Conservation (phyloP, 2,329 filamentous ascomycete genomes). For the Beauveria bassiana region DNA sequence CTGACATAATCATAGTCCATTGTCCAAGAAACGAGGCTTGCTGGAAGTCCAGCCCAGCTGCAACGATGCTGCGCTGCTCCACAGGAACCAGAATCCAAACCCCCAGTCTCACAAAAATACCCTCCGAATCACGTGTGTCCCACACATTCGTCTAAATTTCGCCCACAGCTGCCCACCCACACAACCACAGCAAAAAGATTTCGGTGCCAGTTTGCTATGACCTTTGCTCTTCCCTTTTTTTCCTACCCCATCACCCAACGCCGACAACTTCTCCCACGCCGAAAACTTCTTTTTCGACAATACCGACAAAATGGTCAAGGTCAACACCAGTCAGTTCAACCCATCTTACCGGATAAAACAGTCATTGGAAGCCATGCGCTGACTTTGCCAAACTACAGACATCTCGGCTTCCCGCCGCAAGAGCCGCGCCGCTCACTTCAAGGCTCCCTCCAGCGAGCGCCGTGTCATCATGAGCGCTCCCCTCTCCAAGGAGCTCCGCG, state of each 20-base stretch:
- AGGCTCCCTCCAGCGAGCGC: constrained; percentile 87
- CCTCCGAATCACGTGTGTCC: constrained; percentile 25
- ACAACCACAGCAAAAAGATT: constrained; percentile 12
- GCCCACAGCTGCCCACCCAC: constrained; percentile 20
- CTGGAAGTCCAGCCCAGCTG: no score
- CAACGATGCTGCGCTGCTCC: not conserved
- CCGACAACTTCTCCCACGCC: constrained; percentile 16
- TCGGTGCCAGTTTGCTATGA: not conserved
- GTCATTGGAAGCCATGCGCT: not conserved
- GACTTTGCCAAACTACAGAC: constrained; percentile 29
- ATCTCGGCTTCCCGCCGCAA: constrained; percentile 83
- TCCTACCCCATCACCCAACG: constrained; percentile 22
- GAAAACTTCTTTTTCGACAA: constrained; percentile 19
- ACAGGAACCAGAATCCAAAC: not conserved
- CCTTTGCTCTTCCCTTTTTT: constrained; percentile 9
- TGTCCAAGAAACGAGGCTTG: no score
- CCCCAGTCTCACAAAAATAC: not conserved
- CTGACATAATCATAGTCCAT: not conserved
- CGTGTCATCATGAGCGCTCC: constrained; percentile 96
- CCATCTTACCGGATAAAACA: not conserved
- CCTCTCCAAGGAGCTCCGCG: constrained; percentile 92
- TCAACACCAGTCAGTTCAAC: constrained; percentile 48
- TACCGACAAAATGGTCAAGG: constrained; percentile 59
- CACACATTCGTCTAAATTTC: constrained; percentile 22
- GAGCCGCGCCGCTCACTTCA: constrained; percentile 98